Evolutionary conservation across 495 filamentous ascomycete genomes (phyloP).

Genomic region (Penicillium bialowiezense): DNA sequence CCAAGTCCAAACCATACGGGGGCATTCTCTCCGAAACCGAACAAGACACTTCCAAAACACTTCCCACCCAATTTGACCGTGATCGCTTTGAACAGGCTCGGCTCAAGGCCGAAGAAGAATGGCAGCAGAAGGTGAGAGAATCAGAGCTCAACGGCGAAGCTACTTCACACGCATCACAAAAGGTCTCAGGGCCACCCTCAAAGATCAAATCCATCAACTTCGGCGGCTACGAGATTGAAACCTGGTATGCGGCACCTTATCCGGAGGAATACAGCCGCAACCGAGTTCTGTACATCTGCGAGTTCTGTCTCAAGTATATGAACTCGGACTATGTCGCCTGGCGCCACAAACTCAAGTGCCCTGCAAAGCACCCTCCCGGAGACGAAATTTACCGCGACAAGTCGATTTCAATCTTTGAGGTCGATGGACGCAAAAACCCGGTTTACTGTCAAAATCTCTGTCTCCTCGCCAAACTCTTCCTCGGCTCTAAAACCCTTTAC

Average conservation of each 20-base stretch:
- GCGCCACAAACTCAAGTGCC: constrained; percentile 97
- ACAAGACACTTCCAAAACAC: constrained; percentile 84
- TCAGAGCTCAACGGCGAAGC: constrained; percentile 46
- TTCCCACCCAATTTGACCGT: constrained; percentile 75
- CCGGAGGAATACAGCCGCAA: constrained; percentile 98
- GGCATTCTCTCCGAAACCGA: constrained; percentile 87
- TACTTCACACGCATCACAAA: constrained; percentile 52
- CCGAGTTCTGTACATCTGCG: constrained; percentile 92
- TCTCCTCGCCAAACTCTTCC: constrained; percentile 90
- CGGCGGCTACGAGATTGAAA: constrained; percentile 95
- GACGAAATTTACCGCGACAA: constrained; percentile 97
- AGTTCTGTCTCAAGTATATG: constrained; percentile 99
- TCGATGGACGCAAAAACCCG: constrained; percentile 93
- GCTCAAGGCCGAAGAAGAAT: constrained; percentile 85
- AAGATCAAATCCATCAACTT: constrained; percentile 99
- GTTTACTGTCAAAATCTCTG: constrained; percentile 98
- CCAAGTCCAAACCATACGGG: constrained; percentile 91
- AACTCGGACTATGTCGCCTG: constrained; percentile 96
- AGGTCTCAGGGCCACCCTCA: constrained; percentile 80
- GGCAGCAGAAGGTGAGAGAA: constrained; percentile 62
- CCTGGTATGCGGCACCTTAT: constrained; percentile 99
- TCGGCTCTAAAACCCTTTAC: constrained; percentile 96
- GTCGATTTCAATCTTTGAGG: constrained; percentile 92
- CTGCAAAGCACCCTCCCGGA: constrained; percentile 91
- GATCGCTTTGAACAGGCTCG: constrained; percentile 84